Base-by-base conservation (phyloP, 306 rosid species). In the Trichosanthes cucumerina region DNA sequence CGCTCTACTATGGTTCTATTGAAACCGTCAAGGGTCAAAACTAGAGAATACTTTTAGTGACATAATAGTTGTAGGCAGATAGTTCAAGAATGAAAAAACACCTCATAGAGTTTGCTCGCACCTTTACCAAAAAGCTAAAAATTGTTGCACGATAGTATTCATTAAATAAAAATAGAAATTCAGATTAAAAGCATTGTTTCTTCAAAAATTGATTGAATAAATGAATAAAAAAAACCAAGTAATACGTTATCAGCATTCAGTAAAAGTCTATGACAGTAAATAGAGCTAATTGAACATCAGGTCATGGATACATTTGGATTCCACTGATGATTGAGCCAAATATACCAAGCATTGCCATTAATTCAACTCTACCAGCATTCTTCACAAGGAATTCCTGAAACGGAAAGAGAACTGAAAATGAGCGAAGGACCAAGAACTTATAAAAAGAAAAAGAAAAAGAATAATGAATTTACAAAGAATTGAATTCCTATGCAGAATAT, bases 271-370 rank as follows among this genome's bases (percentile, higher is more conserved):
- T 49, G 14, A 24, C 7, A 72, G 21, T 28, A 16, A 15, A 19
- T 72, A 72, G 76, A 23, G 5, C 52, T 7, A 9, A 41, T 9
- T 11, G 71, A 15, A 19, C 44, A 43, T 38, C 10, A 23, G 54
- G 15, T 62, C 71, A 86, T 87, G 97, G 98, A 95, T 95, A 95
- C 98, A 92, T 88, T 89, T 95, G 98, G 79, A 95, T 86, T 54
- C 88, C 97, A 83, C 98, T 95, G 75, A 91, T 41, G 79, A 92
- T 85, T 85, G 91, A 94, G 52, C 93, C 98, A 79, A 86, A 90
- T 78, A 90, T 38, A 54, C 97, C 97, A 58, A 91, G 88, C 95
- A 93, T 87, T 82, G 92, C 88, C 97, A 93, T 88, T 58, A 93
- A 93, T 83, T 93, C 98, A 84, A 90, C 90, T 83, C 92, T 86